These are phyloP conservation scores for Ophiostoma ips DNA, from an alignment of 2,329 filamentous ascomycete species.

Conservation along the genomic window DNA sequence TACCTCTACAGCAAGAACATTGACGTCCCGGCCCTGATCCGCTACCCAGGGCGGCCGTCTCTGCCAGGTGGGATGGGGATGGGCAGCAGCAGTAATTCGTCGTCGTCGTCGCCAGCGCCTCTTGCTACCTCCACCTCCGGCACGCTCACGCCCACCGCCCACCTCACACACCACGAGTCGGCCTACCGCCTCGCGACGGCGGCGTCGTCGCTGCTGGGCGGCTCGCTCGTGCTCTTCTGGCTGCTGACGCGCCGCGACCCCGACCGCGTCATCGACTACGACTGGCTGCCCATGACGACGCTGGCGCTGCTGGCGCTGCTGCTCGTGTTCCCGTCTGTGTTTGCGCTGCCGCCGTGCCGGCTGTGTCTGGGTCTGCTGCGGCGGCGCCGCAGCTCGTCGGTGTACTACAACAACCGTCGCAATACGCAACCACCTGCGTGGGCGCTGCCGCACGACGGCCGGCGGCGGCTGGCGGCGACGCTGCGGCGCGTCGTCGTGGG, in stretches of 20 bases:
- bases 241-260: constrained; percentile 56
- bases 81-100: too few species aligned
- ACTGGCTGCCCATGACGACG: constrained; percentile 76
- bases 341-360: constrained; percentile 20
- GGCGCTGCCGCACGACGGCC: constrained; percentile 48
- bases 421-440: background rate
- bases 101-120: background rate
- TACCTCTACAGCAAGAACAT: constrained; percentile 69
- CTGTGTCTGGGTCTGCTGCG: constrained; percentile 32
- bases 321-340: constrained; percentile 56
- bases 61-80: too few species aligned
- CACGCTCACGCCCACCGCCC: constrained; percentile 30
- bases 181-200: constrained; percentile 75
- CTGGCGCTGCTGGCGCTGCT: constrained; percentile 57
- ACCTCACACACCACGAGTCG: constrained; percentile 62
- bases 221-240: constrained; percentile 77
- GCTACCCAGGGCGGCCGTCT: constrained; percentile 59
- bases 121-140: background rate
- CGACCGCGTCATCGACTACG: constrained; percentile 58
- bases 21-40: constrained; percentile 74
- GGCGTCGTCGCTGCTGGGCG: constrained; percentile 54
- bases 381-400: background rate
- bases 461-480: constrained; percentile 60
- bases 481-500: constrained; percentile 70
- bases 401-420: background rate